Evolutionary conservation across 441 rosid genomes (phyloP).

Genomic region (Jatropha multifida): DNA sequence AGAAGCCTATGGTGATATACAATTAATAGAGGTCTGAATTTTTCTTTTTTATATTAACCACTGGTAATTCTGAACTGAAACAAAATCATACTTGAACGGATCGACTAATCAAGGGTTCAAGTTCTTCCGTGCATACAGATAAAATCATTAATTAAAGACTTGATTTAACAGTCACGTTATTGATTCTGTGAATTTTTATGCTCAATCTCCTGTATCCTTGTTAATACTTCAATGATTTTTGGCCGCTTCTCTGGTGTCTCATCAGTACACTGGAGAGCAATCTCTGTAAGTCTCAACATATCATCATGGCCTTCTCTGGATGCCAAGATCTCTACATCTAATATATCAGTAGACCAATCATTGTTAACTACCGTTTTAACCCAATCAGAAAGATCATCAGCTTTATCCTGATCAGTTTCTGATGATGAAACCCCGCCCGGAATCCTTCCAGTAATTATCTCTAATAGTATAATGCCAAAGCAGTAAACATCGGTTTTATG

Average conservation of each 20-base stretch:
- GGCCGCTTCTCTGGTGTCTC: slow-evolving; percentile 45
- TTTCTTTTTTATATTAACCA: too few species aligned
- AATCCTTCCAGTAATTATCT: slow-evolving; percentile 51
- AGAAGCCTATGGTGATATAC: too few species aligned
- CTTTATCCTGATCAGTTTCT: slow-evolving; percentile 11
- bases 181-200: not conserved
- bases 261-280: slow-evolving; percentile 54
- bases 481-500: slow-evolving; percentile 56
- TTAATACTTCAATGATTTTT: slow-evolving; percentile 37
- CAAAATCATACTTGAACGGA: too few species aligned
- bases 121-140: too few species aligned
- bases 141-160: too few species aligned
- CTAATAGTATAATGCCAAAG: slow-evolving; percentile 57
- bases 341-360: slow-evolving; percentile 60
- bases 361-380: slow-evolving; percentile 40
- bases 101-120: too few species aligned
- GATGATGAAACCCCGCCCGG: slow-evolving; percentile 30
- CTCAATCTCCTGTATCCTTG: slow-evolving; percentile 45
- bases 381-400: slow-evolving; percentile 44
- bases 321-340: slow-evolving; percentile 49
- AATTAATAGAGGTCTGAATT: too few species aligned
- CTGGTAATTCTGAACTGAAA: too few species aligned
- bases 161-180: too few species aligned
- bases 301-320: slow-evolving; percentile 46
- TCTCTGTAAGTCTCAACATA: slow-evolving; percentile 49